These are phyloP conservation scores for Phytophthora aleatoria DNA, from an alignment of 352 stramenopile genomes.

Conservation along the genomic window DNA sequence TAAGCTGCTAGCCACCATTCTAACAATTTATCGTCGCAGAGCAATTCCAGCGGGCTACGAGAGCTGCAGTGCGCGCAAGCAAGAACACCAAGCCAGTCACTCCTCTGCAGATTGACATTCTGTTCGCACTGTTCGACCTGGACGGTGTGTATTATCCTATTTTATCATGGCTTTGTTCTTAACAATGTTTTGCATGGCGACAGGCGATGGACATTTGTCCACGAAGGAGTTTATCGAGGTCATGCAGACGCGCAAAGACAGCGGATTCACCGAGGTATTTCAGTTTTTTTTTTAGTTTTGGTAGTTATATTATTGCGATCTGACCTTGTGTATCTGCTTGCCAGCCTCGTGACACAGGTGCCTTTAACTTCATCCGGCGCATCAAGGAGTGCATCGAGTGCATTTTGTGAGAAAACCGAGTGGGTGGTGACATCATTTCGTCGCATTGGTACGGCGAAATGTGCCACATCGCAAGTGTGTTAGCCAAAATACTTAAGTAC, in stretches of 20 bases:
- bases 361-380: slow-evolving; percentile 66
- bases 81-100: slow-evolving; percentile 72
- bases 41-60: slow-evolving; percentile 80
- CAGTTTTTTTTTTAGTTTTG: not conserved
- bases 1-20: not conserved
- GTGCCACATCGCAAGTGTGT: not conserved
- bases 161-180: not conserved
- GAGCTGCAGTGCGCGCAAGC: slow-evolving; percentile 60
- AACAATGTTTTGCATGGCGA: not conserved
- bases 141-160: slow-evolving; percentile 47
- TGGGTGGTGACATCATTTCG: slow-evolving; percentile 1
- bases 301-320: slow-evolving; percentile 1
- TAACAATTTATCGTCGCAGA: slow-evolving; percentile 36
- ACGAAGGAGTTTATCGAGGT: slow-evolving; percentile 86
- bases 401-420: slow-evolving; percentile 32
- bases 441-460: slow-evolving; percentile 21
- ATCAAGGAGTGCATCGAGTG: slow-evolving; percentile 73
- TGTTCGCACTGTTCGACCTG: slow-evolving; percentile 84
- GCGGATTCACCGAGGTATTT: slow-evolving; percentile 79
- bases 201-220: slow-evolving; percentile 78
- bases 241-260: slow-evolving; percentile 87
- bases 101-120: slow-evolving; percentile 82
- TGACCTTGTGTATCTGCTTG: slow-evolving; percentile 3
- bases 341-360: slow-evolving; percentile 78
- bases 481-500: not conserved